Percentiles rank a stretch among this genome's conserved stretches.
phyloP scores from a whole-genome alignment of 2,329 filamentous ascomycete genomes.

The Bertia moriformis region DNA sequence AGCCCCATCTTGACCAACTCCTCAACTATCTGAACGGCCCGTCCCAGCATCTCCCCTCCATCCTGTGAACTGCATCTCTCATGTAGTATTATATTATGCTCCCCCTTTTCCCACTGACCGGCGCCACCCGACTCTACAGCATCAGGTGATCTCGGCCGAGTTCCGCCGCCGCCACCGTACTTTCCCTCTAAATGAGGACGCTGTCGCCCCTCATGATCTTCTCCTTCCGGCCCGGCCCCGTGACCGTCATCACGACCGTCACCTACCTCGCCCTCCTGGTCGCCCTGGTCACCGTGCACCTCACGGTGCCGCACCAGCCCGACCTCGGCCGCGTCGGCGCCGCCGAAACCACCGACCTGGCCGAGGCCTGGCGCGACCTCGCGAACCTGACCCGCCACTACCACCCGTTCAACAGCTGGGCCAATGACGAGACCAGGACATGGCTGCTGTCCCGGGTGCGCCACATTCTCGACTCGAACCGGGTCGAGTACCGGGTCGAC shows the following conservation, averaged over 20 bases:
- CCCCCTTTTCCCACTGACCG: too few relatives aligned
- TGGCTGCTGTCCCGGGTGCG: conserved; percentile 35
- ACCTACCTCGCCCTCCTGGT: background rate
- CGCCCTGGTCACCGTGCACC: background rate
- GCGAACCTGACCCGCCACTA: conserved; percentile 36
- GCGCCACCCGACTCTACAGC: too few relatives aligned
- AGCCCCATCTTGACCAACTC: too few relatives aligned
- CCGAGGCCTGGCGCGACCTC: conserved; percentile 48
- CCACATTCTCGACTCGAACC: background rate
- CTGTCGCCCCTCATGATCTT: background rate
- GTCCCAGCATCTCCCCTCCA: too few relatives aligned
- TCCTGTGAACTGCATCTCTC: too few relatives aligned
- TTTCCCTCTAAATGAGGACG: too few relatives aligned
- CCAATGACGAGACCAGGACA: conserved; percentile 41
- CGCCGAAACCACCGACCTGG: background rate
- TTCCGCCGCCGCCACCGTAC: too few relatives aligned
- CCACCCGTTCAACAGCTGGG: conserved; percentile 47
- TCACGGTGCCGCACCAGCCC: background rate
- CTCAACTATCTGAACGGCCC: too few relatives aligned
- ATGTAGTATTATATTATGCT: too few relatives aligned
- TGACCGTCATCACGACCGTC: background rate
- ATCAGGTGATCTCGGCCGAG: too few relatives aligned
- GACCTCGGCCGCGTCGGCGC: background rate
- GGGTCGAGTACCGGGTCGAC: background rate
- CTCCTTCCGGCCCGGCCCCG: background rate